A percentile compares a stretch with the other conserved stretches of the same genome.
Evolutionary conservation across 2,329 filamentous ascomycete species (phyloP).

Genomic region (Diaporthe destruens): DNA sequence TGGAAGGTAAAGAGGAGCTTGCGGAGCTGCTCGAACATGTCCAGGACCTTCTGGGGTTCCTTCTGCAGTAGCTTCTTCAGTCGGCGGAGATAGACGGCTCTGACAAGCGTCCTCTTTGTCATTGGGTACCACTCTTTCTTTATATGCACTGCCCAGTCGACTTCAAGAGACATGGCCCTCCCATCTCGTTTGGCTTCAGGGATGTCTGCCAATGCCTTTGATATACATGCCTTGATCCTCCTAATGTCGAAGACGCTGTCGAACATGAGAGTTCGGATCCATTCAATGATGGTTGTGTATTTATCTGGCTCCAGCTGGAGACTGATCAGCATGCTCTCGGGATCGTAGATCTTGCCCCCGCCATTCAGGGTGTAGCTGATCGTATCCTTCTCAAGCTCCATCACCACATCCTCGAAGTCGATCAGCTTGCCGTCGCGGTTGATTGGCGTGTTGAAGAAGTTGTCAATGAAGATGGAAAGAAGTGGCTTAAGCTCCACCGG

Average conservation of each 20-base stretch:
- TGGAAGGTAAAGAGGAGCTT: slow-evolving; percentile 82
- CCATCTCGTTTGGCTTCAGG: slow-evolving; percentile 93
- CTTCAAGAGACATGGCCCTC: slow-evolving; percentile 72
- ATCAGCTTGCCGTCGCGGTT: slow-evolving; percentile 80
- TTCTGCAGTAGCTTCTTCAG: slow-evolving; percentile 83
- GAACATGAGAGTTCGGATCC: slow-evolving; percentile 89
- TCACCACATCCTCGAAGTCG: slow-evolving; percentile 92
- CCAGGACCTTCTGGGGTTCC: slow-evolving; percentile 81
- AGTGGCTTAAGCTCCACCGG: slow-evolving; percentile 88
- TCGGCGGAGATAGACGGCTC: slow-evolving; percentile 87
- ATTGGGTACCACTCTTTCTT: slow-evolving; percentile 81
- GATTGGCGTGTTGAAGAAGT: slow-evolving; percentile 95
- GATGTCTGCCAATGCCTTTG: slow-evolving; percentile 90
- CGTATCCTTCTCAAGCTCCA: slow-evolving; percentile 90
- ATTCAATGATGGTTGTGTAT: slow-evolving; percentile 83
- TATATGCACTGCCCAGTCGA: slow-evolving; percentile 84
- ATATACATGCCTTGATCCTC: slow-evolving; percentile 73
- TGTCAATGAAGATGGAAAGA: slow-evolving; percentile 85
- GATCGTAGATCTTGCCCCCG: slow-evolving; percentile 77
- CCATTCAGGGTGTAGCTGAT: slow-evolving; percentile 83
- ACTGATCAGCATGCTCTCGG: slow-evolving; percentile 83
- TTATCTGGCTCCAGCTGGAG: slow-evolving; percentile 92
- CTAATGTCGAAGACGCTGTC: slow-evolving; percentile 86
- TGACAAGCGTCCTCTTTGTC: slow-evolving; percentile 85
- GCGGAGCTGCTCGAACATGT: slow-evolving; percentile 82